Base-by-base conservation (phyloP, 805 yeast species). In the Saccharomycopsis javanensis region DNA sequence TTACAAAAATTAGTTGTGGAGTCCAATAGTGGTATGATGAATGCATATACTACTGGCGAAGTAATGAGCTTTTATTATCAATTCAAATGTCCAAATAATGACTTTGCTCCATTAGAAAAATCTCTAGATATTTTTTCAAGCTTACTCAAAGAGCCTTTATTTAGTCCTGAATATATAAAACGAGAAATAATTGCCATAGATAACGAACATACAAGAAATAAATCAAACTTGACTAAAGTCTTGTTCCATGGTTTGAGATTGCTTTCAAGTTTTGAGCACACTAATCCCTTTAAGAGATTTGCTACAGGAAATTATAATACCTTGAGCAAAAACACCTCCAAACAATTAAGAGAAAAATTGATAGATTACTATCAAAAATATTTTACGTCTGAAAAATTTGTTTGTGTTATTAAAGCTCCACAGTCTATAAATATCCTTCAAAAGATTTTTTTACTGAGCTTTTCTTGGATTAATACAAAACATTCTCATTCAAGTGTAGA, bases 31-130 rank as follows among this genome's bases (percentile, higher is more conserved):
- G 94, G 94, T 1, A 62, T 71, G 0, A 68, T 76, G 54, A 86
- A 85, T 68, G 95, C 94, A 0, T 79, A 70, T 61, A 86, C 95
- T 0, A 79, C 85, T 0, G 85, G 83, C 2, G 87, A 82, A 60
- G 79, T 75, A 55, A 85, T 92, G 0, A 74, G 81, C 15, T 86
- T 79, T 65, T 80, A 76, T 62, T 83, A 83, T 64, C 83, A 83
- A 62, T 66, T 84, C 1, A 88, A 90, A 0, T 66, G 73, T 13
- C 62, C 65, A 2, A 54, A 55, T 37, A 53, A 51, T 16, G 57
- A 66, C 35, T 60, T 63, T 23, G 56, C 57, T 27, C 38, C 15
- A 31, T 55, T 7, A 52, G 60, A 30, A 52, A 61, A 37, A 52
- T 57, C 13, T 38, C 59, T 84, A 7, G 68, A 73, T 7, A 72